Conservation (phyloP, 345 rosid species). For the Dovyalis caffra region DNA sequence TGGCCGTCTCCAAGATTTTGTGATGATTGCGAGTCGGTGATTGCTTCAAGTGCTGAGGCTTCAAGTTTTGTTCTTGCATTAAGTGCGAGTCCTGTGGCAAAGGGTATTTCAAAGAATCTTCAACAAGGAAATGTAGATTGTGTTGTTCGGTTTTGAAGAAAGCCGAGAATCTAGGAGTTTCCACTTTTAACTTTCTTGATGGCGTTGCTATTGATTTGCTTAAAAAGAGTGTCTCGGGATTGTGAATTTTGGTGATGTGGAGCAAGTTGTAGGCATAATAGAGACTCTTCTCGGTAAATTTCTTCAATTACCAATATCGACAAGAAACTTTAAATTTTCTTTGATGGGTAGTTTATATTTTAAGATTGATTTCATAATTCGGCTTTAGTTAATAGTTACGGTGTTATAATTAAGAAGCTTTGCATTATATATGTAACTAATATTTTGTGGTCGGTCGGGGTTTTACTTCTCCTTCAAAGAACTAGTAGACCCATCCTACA, state of each 20-base stretch:
- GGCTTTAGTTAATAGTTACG: too few species aligned
- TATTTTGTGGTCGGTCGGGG: slow-evolving; percentile 46
- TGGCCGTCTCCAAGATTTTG: slow-evolving; percentile 66
- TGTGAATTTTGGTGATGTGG: slow-evolving; percentile 46
- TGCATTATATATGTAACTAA: slow-evolving; percentile 13
- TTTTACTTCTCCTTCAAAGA: slow-evolving; percentile 59
- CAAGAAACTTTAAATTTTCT: too few species aligned
- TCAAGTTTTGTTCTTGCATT: slow-evolving; percentile 49
- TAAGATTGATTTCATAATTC: too few species aligned
- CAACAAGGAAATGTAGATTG: too few species aligned
- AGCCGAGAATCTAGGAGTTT: slow-evolving; percentile 51
- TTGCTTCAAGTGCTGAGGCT: slow-evolving; percentile 49
- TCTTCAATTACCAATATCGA: too few species aligned
- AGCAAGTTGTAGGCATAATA: too few species aligned
- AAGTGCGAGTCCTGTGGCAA: slow-evolving; percentile 40
- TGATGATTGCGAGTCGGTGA: slow-evolving; percentile 50
- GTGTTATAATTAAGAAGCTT: not conserved
- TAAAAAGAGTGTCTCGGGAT: slow-evolving; percentile 52
- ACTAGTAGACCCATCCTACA: slow-evolving; percentile 49
- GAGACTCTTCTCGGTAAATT: too few species aligned
- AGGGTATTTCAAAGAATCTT: too few species aligned
- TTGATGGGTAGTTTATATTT: too few species aligned
- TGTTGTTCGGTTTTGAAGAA: slow-evolving; percentile 51
- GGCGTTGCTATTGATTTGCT: slow-evolving; percentile 40
- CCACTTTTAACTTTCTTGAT: slow-evolving; percentile 50